These are phyloP conservation scores for Leptomonas seymouri DNA, from an alignment of 208 protist species.

Conservation along the genomic window DNA sequence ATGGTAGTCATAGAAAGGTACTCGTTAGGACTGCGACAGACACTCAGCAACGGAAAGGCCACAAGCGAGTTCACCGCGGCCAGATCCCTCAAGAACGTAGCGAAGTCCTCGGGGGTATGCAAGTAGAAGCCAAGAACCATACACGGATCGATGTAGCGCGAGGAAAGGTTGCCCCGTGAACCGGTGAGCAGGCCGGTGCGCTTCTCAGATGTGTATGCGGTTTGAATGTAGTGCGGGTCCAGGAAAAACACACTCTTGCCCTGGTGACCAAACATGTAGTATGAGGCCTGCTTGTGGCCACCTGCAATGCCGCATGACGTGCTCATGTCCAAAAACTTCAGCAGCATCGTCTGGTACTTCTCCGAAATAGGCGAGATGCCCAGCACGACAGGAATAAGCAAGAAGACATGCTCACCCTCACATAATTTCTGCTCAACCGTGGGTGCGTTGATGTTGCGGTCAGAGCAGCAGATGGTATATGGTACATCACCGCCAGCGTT, in stretches of 20 bases:
- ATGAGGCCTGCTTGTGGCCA: constrained; percentile 42
- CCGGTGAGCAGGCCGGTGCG: constrained; percentile 20
- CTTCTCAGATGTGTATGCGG: constrained; percentile 48
- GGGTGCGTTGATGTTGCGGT: constrained; percentile 35
- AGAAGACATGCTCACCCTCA: constrained; percentile 34
- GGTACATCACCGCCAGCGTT: constrained; percentile 33
- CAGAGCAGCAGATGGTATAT: constrained; percentile 32
- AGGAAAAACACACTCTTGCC: constrained; percentile 52
- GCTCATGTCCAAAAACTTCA: constrained; percentile 49
- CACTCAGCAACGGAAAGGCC: constrained; percentile 55
- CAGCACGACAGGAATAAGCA: constrained; percentile 68
- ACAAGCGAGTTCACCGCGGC: constrained; percentile 36
- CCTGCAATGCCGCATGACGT: constrained; percentile 64
- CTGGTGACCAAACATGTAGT: constrained; percentile 74
- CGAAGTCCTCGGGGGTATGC: constrained; percentile 37
- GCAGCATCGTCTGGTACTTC: constrained; percentile 49
- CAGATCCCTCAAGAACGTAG: constrained; percentile 45
- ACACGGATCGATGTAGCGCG: constrained; percentile 39
- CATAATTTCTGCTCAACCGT: constrained; percentile 28
- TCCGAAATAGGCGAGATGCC: constrained; percentile 49
- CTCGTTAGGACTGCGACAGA: constrained; percentile 6
- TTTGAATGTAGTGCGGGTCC: constrained; percentile 80
- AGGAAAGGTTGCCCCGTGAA: constrained; percentile 10
- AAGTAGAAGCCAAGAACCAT: constrained; percentile 77
- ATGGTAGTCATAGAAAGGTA: not conserved